Evolutionary conservation across 805 yeast genomes (phyloP).

Genomic region (Starmera pachycereana): DNA sequence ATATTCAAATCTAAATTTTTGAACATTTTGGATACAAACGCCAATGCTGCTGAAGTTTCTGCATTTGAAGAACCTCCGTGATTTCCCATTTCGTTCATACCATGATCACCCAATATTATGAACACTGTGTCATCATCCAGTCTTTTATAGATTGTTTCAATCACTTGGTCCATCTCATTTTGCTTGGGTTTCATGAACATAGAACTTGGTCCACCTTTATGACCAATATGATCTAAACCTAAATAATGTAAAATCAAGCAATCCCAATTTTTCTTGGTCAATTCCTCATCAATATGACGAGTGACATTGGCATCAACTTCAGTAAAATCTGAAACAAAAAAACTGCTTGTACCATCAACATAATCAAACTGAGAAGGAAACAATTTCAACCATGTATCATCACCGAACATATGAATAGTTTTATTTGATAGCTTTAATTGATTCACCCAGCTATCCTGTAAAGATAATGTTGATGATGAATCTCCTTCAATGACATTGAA

Average conservation of each 20-base stretch:
- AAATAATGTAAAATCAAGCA: slow-evolving; percentile 79
- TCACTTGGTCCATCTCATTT: slow-evolving; percentile 70
- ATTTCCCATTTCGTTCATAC: slow-evolving; percentile 91
- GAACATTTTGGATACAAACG: slow-evolving; percentile 58
- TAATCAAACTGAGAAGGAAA: slow-evolving; percentile 64
- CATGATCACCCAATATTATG: slow-evolving; percentile 86
- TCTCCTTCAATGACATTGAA: slow-evolving; percentile 90
- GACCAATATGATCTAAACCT: slow-evolving; percentile 97
- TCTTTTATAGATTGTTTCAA: slow-evolving; percentile 39
- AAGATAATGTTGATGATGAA: slow-evolving; percentile 50
- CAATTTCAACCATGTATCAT: slow-evolving; percentile 93
- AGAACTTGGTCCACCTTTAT: slow-evolving; percentile 87
- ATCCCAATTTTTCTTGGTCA: slow-evolving; percentile 59
- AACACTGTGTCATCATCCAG: slow-evolving; percentile 46
- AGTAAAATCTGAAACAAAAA: slow-evolving; percentile 89
- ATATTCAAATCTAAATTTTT: slow-evolving; percentile 11
- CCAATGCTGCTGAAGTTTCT: slow-evolving; percentile 81
- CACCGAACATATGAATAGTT: slow-evolving; percentile 80
- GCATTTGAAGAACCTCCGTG: slow-evolving; percentile 95
- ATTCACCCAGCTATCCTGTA: slow-evolving; percentile 80
- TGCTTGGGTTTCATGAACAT: slow-evolving; percentile 76
- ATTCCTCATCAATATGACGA: slow-evolving; percentile 60
- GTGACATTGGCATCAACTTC: slow-evolving; percentile 93
- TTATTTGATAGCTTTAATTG: slow-evolving; percentile 38
- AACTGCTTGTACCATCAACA: slow-evolving; percentile 83